phyloP scores from a whole-genome alignment of 495 filamentous ascomycete genomes.

The Aspergillus panamensis region DNA sequence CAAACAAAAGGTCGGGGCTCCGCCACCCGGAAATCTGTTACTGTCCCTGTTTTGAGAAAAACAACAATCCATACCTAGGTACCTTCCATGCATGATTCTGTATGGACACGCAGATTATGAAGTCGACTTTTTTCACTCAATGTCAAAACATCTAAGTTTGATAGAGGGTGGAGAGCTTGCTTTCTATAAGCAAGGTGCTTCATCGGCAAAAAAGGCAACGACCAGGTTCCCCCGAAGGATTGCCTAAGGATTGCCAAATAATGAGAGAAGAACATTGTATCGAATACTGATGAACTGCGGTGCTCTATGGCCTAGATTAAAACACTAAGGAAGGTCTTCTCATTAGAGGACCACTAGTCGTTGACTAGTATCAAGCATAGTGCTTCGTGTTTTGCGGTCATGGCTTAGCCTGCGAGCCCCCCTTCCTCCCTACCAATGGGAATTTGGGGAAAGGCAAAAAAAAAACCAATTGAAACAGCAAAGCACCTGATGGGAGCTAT shows the following conservation, averaged over 20 bases:
- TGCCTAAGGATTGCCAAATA: too few relatives aligned
- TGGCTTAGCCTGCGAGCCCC: neutral
- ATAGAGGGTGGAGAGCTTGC: too few relatives aligned
- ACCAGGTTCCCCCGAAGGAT: too few relatives aligned
- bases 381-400: neutral
- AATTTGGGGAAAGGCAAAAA: neutral
- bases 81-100: too few relatives aligned
- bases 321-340: neutral
- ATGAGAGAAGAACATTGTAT: too few relatives aligned
- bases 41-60: neutral
- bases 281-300: neutral
- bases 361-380: constrained; percentile 6
- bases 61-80: neutral
- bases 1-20: neutral
- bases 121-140: too few relatives aligned
- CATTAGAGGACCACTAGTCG: constrained; percentile 6
- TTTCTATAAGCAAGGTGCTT: too few relatives aligned
- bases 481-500: neutral
- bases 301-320: neutral
- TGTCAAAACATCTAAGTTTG: too few relatives aligned
- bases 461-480: constrained; percentile 8
- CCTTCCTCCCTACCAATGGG: neutral
- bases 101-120: too few relatives aligned
- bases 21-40: constrained; percentile 16
- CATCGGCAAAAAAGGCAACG: too few relatives aligned